These are phyloP conservation scores for Fusarium sororula DNA, from an alignment of 2,329 filamentous ascomycete genomes.

Conservation along the genomic window DNA sequence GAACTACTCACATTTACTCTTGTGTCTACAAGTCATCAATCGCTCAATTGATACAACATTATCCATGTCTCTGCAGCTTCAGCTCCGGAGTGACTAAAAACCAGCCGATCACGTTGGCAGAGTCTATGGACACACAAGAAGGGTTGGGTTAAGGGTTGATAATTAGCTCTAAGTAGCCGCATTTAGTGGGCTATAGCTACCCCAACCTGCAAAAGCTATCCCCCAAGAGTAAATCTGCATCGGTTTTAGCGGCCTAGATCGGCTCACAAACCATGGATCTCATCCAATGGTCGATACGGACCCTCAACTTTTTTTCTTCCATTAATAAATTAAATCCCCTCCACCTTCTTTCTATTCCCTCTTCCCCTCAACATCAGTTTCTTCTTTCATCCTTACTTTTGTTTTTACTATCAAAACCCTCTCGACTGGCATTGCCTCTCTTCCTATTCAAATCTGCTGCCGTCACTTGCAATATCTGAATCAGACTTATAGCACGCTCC, in stretches of 20 bases:
- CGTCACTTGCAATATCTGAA: neutral
- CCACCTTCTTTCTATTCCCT: conserved; percentile 3
- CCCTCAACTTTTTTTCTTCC: conserved; percentile 7
- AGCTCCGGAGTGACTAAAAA: neutral
- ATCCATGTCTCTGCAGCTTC: neutral
- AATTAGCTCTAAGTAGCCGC: conserved; percentile 4
- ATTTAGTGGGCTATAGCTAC: conserved; percentile 22
- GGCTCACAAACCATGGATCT: conserved; percentile 25
- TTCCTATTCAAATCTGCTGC: conserved; percentile 20
- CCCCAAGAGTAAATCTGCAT: conserved; percentile 17
- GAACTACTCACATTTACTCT: no score
- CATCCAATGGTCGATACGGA: neutral
- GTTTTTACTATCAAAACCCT: conserved; percentile 14
- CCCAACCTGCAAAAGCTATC: conserved; percentile 18
- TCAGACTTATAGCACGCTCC: conserved; percentile 58
- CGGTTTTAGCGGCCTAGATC: conserved; percentile 37
- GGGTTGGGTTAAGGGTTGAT: neutral
- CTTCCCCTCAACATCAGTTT: conserved; percentile 21
- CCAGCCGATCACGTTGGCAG: neutral
- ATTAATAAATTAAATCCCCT: conserved; percentile 28
- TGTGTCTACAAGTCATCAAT: neutral
- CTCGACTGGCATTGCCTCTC: conserved; percentile 36
- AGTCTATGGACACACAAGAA: neutral
- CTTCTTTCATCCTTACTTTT: neutral
- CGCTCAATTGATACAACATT: neutral